phyloP scores from a whole-genome alignment of 139 green algal species.

The Micromonas commoda region DNA sequence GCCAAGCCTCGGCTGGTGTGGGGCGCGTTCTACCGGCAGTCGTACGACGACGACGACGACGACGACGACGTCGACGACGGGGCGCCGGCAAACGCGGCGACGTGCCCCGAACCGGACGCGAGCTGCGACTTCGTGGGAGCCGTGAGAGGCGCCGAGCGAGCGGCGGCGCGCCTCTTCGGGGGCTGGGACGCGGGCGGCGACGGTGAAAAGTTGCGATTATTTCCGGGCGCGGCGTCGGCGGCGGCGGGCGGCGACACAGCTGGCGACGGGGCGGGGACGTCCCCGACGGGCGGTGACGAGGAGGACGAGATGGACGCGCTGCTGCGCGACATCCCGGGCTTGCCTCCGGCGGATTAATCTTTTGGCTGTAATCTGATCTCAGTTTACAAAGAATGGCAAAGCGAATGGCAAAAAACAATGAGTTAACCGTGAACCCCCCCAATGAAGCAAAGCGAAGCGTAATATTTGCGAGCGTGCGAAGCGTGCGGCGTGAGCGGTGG shows the following conservation, averaged over 20 bases:
- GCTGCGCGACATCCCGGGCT: not conserved
- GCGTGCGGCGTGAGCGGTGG: not conserved
- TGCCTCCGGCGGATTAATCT: no score
- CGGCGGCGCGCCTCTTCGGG: not conserved
- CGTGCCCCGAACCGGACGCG: not conserved
- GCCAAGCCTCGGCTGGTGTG: not conserved
- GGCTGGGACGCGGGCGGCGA: not conserved
- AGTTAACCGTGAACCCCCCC: no score
- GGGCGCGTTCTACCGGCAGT: not conserved
- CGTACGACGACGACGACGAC: not conserved
- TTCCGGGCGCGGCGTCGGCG: no score
- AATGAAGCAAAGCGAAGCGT: no score
- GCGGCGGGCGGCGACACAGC: not conserved
- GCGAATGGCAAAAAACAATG: no score
- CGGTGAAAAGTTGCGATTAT: no score
- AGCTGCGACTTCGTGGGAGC: not conserved
- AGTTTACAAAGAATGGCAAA: no score
- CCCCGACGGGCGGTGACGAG: not conserved
- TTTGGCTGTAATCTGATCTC: no score
- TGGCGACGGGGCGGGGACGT: not conserved
- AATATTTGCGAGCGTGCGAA: no score
- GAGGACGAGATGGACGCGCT: not conserved
- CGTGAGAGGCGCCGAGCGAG: not conserved
- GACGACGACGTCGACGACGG: not conserved
- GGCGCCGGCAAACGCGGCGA: not conserved